Conservation (phyloP, 768 basidiomycete species). For the Naematelia aurantialba region DNA sequence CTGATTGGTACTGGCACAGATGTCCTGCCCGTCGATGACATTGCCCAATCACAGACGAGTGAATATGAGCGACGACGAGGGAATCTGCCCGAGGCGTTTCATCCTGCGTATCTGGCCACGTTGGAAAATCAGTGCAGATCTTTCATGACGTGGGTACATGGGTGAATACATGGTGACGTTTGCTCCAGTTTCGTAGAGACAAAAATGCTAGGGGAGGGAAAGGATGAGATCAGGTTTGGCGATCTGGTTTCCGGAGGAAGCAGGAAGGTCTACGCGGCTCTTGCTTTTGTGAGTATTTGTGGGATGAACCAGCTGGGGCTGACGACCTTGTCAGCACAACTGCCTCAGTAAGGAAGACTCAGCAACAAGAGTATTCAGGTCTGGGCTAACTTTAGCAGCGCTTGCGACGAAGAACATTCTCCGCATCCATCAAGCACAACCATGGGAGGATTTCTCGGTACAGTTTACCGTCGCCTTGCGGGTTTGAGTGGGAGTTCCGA, state of each 20-base stretch:
- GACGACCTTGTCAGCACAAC: constrained; percentile 28
- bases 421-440: constrained; percentile 6
- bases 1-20: too few species aligned
- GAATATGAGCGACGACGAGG: neutral
- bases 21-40: neutral
- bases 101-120: constrained; percentile 31
- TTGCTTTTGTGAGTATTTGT: neutral
- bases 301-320: neutral
- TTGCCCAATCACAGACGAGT: constrained; percentile 3
- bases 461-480: neutral
- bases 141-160: constrained; percentile 34
- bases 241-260: neutral
- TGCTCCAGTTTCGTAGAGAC: neutral
- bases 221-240: neutral
- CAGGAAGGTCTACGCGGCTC: neutral
- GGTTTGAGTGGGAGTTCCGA: neutral
- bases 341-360: constrained; percentile 30
- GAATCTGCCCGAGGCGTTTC: constrained; percentile 31
- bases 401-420: constrained; percentile 42
- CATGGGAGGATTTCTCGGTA: neutral
- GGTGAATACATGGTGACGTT: neutral
- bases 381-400: constrained; percentile 15
- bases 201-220: neutral
- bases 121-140: constrained; percentile 39
- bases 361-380: neutral